Evolutionary conservation across 768 basidiomycete species (phyloP), one percentile per base, ranked within the genome.

Genomic region (Lentinula raphanica): DNA sequence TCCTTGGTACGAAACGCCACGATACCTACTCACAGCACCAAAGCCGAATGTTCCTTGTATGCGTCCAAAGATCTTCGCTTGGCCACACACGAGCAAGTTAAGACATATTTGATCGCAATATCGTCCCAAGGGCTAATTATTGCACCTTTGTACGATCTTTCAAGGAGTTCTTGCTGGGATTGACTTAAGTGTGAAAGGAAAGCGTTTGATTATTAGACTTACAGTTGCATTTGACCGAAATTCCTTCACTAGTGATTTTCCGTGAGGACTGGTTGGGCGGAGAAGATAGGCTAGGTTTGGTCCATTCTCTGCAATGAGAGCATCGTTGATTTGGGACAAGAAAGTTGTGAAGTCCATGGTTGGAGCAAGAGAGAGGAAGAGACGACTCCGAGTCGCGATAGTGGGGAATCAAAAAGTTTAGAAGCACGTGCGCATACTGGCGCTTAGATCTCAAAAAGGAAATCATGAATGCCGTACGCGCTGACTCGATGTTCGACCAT

Each of bases 71-170:
- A 78, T 40, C 86, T 77, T 64, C 84, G 81, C 64, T 84, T 87
- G 39, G 84, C 85, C 38, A 86, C 79, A 69, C 89, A 81, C 29
- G 81, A 80, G 60, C 88, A 86, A 23, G 87, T 85, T 63, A 92
- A 72, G 17, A 92, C 84, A 68, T 93, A 93, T 67, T 90, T 86
- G 49, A 92, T 82, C 7, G 88, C 84, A 63, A 94, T 87, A 54
- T 93, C 92, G 60, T 92, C 90, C 90, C 92, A 94, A 5, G 92
- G 92, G 48, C 70, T 73, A 56, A 82, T 78, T 66, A 93, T 81
- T 56, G 79, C 79, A 9, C 84, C 87, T 64, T 85, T 78, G 64
- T 87, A 89, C 4, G 17, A 21, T 35, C 63, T 65, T 39, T 69
- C 71, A 54, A 82, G 67, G 15, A 71, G 71, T 23, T 66, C 65